Evolutionary conservation across 1,139 yeast species (phyloP), one percentile per base, ranked within the genome.

Genomic region (Oligophagozyma castellii): DNA sequence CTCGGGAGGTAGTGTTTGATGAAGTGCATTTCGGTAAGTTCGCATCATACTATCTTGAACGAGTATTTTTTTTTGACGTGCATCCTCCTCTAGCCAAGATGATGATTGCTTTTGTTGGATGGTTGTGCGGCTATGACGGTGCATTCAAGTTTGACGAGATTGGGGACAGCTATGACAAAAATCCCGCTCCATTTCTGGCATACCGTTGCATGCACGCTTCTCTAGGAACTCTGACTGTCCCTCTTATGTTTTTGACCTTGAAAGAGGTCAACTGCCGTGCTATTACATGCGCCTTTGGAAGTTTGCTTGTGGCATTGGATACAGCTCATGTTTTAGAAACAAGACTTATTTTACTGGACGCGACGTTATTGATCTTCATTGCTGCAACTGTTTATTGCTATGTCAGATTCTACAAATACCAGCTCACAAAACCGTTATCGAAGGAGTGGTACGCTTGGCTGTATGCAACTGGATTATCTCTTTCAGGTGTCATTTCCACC

Each of bases 21-120:
- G 99, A 92, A 53, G 98, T 89, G 19, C 98, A 89, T 56, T 89
- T 89, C 49, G 98, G 98, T 25, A 84, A 84, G 51, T 84, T 86
- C 56, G 95, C 95, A 15, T 75, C 93, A 12, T 83, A 80, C 51
- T 81, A 81, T 53, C 57, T 81, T 36, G 77, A 80, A 51, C 62
- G 92, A 35, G 74, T 89, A 0, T 81, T 80, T 55, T 92, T 83
- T 55, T 89, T 92, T 53, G 99, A 92, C 56, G 70, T 92, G 35
- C 99, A 92, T 56, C 99, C 99, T 22, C 99, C 98, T 12, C 78
- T 92, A 57, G 98, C 95, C 29, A 92, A 92, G 56, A 63, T 92
- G 55, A 64, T 86, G 42, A 79, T 84, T 57, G 98, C 96, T 0
- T 69, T 73, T 36, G 89, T 77, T 27, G 99, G 98, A 21, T 84